Evolutionary conservation across 2,329 filamentous ascomycete genomes (phyloP).

Genomic region (Pleurostoma richardsiae): DNA sequence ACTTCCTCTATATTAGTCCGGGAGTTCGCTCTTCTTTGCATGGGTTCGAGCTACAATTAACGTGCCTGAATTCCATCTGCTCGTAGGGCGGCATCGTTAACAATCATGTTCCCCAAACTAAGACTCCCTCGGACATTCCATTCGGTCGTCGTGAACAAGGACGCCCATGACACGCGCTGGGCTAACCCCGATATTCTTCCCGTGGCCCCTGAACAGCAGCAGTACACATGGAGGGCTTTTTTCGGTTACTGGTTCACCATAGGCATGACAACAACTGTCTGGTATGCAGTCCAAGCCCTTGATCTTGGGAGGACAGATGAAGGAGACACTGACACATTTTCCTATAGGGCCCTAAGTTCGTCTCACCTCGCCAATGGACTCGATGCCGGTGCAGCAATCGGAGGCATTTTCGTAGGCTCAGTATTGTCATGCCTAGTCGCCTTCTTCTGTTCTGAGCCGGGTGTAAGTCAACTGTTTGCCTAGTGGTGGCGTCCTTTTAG

Average conservation of each 20-base stretch:
- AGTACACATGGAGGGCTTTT: conserved; percentile 11
- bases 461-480: conserved; percentile 4
- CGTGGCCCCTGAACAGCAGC: conserved; percentile 9
- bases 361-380: conserved; percentile 14
- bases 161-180: conserved; percentile 7
- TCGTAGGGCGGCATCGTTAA: too few relatives aligned
- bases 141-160: conserved; percentile 3
- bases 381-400: conserved; percentile 12
- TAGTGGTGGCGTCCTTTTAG: too few relatives aligned
- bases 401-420: conserved; percentile 12
- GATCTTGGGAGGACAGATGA: too few relatives aligned
- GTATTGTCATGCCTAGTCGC: conserved; percentile 10
- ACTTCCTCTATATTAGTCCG: too few relatives aligned
- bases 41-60: too few relatives aligned
- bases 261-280: too few relatives aligned
- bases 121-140: conserved; percentile 6
- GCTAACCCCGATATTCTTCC: conserved; percentile 15
- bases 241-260: conserved; percentile 8
- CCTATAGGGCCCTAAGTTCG: conserved; percentile 10
- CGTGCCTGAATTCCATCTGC: too few relatives aligned
- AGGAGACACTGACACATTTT: too few relatives aligned
- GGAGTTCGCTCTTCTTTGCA: too few relatives aligned
- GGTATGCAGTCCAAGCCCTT: too few relatives aligned
- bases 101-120: not conserved
- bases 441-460: conserved; percentile 13